phyloP scores from a whole-genome alignment of 2,329 filamentous ascomycete genomes.

The Alternaria sp. region DNA sequence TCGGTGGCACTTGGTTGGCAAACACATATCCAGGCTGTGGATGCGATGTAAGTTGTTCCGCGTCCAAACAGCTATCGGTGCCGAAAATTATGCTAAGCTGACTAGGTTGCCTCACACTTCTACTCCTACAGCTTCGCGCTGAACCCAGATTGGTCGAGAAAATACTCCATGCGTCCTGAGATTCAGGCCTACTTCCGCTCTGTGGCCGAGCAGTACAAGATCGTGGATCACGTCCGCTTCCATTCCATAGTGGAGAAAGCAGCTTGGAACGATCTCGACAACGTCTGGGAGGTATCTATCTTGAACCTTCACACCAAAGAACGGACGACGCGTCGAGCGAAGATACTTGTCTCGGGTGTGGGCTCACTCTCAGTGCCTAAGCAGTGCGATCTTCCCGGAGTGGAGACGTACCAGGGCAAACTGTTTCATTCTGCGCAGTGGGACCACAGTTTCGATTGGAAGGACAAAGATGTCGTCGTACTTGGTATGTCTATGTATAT shows the following conservation, averaged over 20 bases:
- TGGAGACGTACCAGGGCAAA: slow-evolving; percentile 52
- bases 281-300: slow-evolving; percentile 47
- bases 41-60: slow-evolving; percentile 34
- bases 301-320: slow-evolving; percentile 29
- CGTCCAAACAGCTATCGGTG: no score
- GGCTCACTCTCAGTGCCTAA: slow-evolving; percentile 39
- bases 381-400: slow-evolving; percentile 52
- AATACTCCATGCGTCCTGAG: slow-evolving; percentile 62
- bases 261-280: slow-evolving; percentile 53
- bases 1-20: slow-evolving; percentile 42
- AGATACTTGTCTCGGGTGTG: slow-evolving; percentile 36
- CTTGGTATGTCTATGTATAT: slow-evolving; percentile 21
- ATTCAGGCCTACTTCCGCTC: slow-evolving; percentile 61
- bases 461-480: slow-evolving; percentile 40
- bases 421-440: slow-evolving; percentile 43
- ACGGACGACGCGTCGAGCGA: slow-evolving; percentile 26
- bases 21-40: slow-evolving; percentile 46
- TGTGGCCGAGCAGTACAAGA: slow-evolving; percentile 38
- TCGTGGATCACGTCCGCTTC: slow-evolving; percentile 54
- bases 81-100: background rate
- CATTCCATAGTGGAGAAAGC: slow-evolving; percentile 52
- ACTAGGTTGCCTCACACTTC: slow-evolving; percentile 56
- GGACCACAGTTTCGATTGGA: slow-evolving; percentile 60
- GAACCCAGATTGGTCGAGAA: slow-evolving; percentile 65
- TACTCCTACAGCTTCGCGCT: slow-evolving; percentile 68